Conservation (phyloP, 2,329 filamentous ascomycete genomes). For the Fusarium neocosmosporiellum region DNA sequence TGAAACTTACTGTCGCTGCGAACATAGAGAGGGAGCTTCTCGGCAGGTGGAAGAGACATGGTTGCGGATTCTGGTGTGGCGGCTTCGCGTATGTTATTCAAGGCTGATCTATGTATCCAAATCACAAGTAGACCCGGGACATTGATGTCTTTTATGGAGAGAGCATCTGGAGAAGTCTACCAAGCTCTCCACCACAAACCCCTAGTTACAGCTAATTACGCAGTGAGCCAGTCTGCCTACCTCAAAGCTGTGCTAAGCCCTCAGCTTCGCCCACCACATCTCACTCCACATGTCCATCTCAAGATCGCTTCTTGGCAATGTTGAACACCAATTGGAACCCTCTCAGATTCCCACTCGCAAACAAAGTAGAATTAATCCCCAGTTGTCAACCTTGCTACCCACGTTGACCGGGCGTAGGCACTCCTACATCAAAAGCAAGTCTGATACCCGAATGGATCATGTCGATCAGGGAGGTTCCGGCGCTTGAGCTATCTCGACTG, state of each 20-base stretch:
- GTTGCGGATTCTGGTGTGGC: neutral
- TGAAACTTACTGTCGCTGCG: neutral
- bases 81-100: neutral
- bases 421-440: neutral
- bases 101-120: neutral
- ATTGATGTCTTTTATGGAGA: neutral
- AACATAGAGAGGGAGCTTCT: neutral
- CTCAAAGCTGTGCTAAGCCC: neutral
- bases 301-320: neutral
- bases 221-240: neutral
- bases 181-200: neutral
- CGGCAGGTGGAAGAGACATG: neutral
- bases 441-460: neutral
- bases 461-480: neutral
- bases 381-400: neutral
- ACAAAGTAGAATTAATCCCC: neutral
- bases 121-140: neutral
- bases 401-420: neutral
- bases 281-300: neutral
- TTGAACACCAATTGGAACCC: neutral
- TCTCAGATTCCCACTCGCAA: neutral
- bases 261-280: neutral
- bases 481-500: neutral
- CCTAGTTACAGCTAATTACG: neutral
- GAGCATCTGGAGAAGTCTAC: neutral